Evolutionary conservation across 768 basidiomycete species (phyloP).

Genomic region (Lyophyllum semitale): DNA sequence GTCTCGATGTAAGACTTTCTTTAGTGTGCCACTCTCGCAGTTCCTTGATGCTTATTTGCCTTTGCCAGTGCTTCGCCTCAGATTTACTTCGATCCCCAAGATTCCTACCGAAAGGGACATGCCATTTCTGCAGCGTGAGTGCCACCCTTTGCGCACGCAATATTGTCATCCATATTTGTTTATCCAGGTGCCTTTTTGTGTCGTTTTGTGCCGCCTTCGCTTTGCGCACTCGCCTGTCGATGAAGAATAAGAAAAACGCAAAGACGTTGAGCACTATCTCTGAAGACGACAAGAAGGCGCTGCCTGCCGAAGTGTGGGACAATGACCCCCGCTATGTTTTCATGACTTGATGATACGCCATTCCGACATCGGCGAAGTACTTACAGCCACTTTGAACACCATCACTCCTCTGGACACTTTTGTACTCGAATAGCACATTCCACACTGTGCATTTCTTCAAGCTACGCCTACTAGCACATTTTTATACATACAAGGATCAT

Average conservation of each 20-base stretch:
- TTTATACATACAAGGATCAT: no score
- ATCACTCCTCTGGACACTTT: no score
- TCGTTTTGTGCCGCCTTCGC: constrained; percentile 43
- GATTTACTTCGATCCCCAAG: constrained; percentile 54
- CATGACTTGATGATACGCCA: constrained; percentile 54
- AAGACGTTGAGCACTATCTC: constrained; percentile 20
- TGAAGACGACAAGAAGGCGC: not conserved
- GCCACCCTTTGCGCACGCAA: not conserved
- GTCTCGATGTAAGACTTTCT: constrained; percentile 48
- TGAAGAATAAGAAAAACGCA: constrained; percentile 43
- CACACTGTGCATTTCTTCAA: no score
- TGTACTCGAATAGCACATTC: no score
- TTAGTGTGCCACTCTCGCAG: not conserved
- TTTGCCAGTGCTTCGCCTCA: constrained; percentile 54
- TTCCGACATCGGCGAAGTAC: no score
- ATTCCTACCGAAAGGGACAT: constrained; percentile 54
- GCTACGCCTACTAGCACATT: no score
- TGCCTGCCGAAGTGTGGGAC: constrained; percentile 46
- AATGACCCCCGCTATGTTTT: constrained; percentile 54
- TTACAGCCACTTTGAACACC: no score
- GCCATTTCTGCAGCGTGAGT: constrained; percentile 53
- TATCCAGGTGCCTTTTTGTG: constrained; percentile 44
- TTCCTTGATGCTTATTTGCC: not conserved
- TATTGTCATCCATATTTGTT: no score
- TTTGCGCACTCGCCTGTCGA: constrained; percentile 43